Base-by-base conservation (phyloP, 106 monocot genomes). In the Dendrobium huoshanense region DNA sequence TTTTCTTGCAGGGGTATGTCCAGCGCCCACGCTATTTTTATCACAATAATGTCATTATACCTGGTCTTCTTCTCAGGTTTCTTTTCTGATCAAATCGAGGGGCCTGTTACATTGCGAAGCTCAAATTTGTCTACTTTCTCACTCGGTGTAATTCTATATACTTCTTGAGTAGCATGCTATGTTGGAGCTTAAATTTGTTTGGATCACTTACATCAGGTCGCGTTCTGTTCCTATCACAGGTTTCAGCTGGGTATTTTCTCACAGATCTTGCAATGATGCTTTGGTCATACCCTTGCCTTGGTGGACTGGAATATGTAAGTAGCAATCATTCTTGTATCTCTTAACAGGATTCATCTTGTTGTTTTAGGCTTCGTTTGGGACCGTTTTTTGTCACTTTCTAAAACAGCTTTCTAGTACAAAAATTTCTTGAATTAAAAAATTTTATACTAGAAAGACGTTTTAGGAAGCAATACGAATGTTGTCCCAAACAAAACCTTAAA, bases 261-360 rank as follows among this genome's bases (percentile, higher is more conserved):
- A 77, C 88, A 29, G 98, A 98, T 81, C 85, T 98, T 81, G 91
- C 81, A 20, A 88, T 95, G 87, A 95, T 98, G 80, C 82, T 91
- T 83, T 98, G 98, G 95, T 83, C 91, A 77, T 98, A 85, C 83
- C 98, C 98, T 86, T 86, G 88, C 10, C 95, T 98, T 77, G 98
- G 98, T 80, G 98, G 95, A 83, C 87, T 87, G 83, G 95, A 98
- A 80, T 98, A 89, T 90, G 98, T 98, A 86, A 87, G 94, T 86
- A 94, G 97, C 81, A 78, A 68, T 31, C 31, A 6, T 68, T 31
- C 13, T 5, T 68, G 31, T 2, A 20, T 68, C 29, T 10, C 27
- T 9, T 94, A 91, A 83, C 85, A 94, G 97, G 86, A 91, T 68
- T 25, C 31, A 68, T 68, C 67, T 11, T 20, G 7, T 68, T 0